Percentiles rank a stretch among this genome's conserved stretches.
Evolutionary conservation across 805 yeast species (phyloP).

Genomic region (Cyberlindnera nakhonratchasimensis): DNA sequence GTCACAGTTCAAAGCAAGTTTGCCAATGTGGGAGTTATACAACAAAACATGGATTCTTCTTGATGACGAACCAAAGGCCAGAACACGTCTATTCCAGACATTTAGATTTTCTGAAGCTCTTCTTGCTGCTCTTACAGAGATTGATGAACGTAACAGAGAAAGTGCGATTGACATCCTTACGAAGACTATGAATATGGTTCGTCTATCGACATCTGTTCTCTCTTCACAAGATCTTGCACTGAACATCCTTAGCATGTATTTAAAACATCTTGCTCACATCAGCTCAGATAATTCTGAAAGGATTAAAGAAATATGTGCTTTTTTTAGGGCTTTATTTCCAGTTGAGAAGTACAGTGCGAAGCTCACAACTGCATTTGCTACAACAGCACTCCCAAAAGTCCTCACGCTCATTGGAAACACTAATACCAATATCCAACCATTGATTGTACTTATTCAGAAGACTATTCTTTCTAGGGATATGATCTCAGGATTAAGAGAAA

Average conservation of each 20-base stretch:
- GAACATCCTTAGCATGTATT: conserved; percentile 20
- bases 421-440: conserved; percentile 3
- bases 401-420: conserved; percentile 7
- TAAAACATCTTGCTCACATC: not conserved
- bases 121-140: conserved; percentile 22
- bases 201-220: conserved; percentile 14
- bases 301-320: conserved; percentile 11
- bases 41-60: conserved; percentile 36
- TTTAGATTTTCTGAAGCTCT: conserved; percentile 40
- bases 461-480: conserved; percentile 29
- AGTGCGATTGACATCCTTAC: conserved; percentile 10
- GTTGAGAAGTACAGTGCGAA: conserved; percentile 22
- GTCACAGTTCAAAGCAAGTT: conserved; percentile 40
- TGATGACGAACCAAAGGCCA: conserved; percentile 29
- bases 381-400: conserved; percentile 19
- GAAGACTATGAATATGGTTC: conserved; percentile 14
- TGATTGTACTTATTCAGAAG: conserved; percentile 24
- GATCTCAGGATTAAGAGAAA: conserved; percentile 26
- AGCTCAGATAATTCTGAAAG: not conserved
- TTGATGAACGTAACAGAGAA: conserved; percentile 1
- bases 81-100: conserved; percentile 40
- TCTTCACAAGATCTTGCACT: conserved; percentile 18
- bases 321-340: conserved; percentile 14
- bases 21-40: conserved; percentile 50
- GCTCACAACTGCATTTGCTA: conserved; percentile 17